Evolutionary conservation across 108 stramenopile genomes (phyloP).

Genomic region (Pseudonitzschia multiseries): DNA sequence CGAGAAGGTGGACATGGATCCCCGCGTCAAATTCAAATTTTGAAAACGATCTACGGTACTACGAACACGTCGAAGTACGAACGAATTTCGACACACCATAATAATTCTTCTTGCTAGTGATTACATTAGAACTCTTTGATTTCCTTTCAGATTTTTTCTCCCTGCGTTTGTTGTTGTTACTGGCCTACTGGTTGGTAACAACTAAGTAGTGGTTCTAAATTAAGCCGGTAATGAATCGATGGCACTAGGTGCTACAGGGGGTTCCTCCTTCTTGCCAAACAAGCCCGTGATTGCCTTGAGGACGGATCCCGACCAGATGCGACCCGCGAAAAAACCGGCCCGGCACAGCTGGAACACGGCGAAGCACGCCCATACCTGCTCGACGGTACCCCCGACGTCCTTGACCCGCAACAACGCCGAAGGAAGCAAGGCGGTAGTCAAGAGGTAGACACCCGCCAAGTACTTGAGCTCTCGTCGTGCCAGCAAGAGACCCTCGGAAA

Average conservation of each 20-base stretch:
- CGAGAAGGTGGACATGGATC: conserved; percentile 76
- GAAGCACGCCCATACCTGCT: conserved; percentile 82
- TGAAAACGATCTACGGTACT: conserved; percentile 45
- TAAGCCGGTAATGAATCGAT: neutral
- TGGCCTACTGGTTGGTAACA: too few species aligned
- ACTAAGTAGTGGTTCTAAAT: neutral
- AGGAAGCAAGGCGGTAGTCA: conserved; percentile 76
- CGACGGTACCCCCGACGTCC: conserved; percentile 57
- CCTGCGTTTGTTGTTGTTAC: too few species aligned
- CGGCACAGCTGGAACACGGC: conserved; percentile 83
- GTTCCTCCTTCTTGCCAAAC: neutral
- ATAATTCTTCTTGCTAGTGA: neutral
- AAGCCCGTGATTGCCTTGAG: neutral
- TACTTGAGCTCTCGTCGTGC: conserved; percentile 72
- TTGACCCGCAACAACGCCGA: conserved; percentile 68
- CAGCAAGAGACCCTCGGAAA: conserved; percentile 79
- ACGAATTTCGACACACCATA: too few species aligned
- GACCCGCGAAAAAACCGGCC: conserved; percentile 70
- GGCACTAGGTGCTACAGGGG: too few species aligned
- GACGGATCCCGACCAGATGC: conserved; percentile 49
- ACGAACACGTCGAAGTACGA: too few species aligned
- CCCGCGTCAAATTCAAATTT: conserved; percentile 90
- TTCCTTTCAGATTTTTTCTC: too few species aligned
- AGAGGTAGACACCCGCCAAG: conserved; percentile 70
- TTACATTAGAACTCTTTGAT: neutral